These are phyloP conservation scores for Vanrija pseudolonga DNA, from an alignment of 1,284 basidiomycete genomes.

Conservation along the genomic window DNA sequence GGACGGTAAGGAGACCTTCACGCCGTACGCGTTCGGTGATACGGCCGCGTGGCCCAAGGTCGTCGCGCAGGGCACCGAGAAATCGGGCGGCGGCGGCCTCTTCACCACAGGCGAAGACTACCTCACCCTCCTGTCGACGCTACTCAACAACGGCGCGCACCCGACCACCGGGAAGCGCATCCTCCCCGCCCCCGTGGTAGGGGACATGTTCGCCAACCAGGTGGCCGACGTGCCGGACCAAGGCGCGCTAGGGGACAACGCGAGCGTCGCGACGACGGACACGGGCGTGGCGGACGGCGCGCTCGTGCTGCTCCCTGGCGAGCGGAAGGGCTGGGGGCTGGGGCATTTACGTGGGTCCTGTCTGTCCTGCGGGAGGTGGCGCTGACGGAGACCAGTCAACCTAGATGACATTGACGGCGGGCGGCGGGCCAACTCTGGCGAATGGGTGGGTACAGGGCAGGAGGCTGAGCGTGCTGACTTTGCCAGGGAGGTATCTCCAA, in stretches of 20 bases:
- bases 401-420: conserved; percentile 20
- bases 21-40: conserved; percentile 1
- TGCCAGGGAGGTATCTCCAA: conserved; percentile 25
- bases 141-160: conserved; percentile 16
- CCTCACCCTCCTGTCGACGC: conserved; percentile 11
- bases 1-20: neutral
- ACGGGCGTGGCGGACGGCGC: neutral
- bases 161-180: conserved; percentile 12
- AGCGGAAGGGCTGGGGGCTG: conserved; percentile 23
- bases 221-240: conserved; percentile 13
- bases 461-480: too few relatives aligned
- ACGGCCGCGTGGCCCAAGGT: neutral
- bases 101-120: conserved; percentile 18
- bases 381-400: conserved; percentile 14
- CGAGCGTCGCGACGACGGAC: conserved; percentile 14
- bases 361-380: neutral
- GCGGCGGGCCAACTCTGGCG: conserved; percentile 16
- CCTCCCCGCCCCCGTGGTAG: conserved; percentile 12
- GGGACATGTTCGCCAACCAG: conserved; percentile 22
- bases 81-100: conserved; percentile 19
- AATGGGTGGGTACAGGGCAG: conserved; percentile 18
- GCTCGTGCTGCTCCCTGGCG: conserved; percentile 8
- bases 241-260: conserved; percentile 10
- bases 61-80: neutral
- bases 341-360: conserved; percentile 16